Conservation (phyloP, 2,329 filamentous ascomycete species). For the Ascochyta viciae-villosae region DNA sequence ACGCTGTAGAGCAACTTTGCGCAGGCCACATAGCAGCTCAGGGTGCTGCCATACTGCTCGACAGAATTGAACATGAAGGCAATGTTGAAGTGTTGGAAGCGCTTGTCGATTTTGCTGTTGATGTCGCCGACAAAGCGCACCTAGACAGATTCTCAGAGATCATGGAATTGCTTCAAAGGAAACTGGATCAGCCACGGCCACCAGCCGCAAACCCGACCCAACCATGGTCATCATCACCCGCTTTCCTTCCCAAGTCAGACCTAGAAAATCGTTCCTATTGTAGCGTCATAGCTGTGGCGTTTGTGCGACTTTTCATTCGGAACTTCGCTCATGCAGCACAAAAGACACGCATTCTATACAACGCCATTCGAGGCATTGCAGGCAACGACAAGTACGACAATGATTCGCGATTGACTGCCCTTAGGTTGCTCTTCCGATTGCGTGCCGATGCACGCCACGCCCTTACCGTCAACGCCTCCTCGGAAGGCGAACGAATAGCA, state of each 20-base stretch:
- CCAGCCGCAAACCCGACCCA: conserved; percentile 25
- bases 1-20: conserved; percentile 62
- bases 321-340: conserved; percentile 70
- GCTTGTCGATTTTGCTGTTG: conserved; percentile 69
- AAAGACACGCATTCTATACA: conserved; percentile 64
- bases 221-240: conserved; percentile 26
- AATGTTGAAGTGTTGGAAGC: conserved; percentile 71
- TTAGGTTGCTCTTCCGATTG: conserved; percentile 72
- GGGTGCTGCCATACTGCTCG: conserved; percentile 68
- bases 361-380: conserved; percentile 45
- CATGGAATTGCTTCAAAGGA: conserved; percentile 53
- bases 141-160: conserved; percentile 62
- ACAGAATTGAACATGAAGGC: conserved; percentile 67
- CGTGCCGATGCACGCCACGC: conserved; percentile 82
- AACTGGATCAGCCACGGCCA: conserved; percentile 32
- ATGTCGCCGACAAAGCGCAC: conserved; percentile 68
- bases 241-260: conserved; percentile 25
- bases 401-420: conserved; percentile 48
- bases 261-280: conserved; percentile 59
- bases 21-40: conserved; percentile 64
- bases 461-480: conserved; percentile 72
- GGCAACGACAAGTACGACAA: conserved; percentile 40
- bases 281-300: conserved; percentile 74
- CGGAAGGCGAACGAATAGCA: conserved; percentile 77
- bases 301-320: conserved; percentile 78